phyloP scores from a whole-genome alignment of 1,284 basidiomycete species.

The Heterobasidion irregulare region DNA sequence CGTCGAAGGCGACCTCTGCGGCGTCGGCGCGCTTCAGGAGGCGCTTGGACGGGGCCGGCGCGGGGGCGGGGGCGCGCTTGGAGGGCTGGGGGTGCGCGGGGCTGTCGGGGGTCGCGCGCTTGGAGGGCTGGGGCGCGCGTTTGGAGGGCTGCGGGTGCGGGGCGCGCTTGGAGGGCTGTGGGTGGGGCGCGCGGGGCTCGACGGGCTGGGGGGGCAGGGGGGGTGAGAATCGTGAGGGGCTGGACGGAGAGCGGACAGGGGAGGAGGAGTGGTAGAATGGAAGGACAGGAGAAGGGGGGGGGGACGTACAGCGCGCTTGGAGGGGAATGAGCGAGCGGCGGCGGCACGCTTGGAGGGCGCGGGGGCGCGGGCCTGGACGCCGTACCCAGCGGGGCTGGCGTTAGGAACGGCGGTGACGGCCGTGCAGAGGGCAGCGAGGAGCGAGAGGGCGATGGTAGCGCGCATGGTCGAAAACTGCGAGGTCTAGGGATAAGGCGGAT shows the following conservation, averaged over 20 bases:
- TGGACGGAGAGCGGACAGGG: neutral
- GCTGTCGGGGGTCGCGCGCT: slow-evolving; percentile 2
- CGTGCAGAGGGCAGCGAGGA: slow-evolving; percentile 1
- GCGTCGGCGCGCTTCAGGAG: neutral
- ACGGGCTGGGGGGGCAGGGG: neutral
- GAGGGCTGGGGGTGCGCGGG: neutral
- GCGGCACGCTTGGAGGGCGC: neutral
- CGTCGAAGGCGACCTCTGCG: neutral
- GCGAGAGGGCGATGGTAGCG: neutral
- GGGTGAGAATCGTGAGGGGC: neutral
- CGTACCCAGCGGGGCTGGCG: neutral
- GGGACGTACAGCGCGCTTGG: neutral
- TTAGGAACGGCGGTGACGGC: neutral
- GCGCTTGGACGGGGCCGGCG: neutral
- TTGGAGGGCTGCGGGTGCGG: neutral
- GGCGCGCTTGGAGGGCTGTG: neutral
- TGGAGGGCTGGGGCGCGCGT: slow-evolving; percentile 2
- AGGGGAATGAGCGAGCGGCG: neutral
- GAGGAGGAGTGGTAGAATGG: neutral
- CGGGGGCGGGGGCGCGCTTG: neutral
- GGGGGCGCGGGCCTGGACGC: neutral
- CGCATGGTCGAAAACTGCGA: neutral
- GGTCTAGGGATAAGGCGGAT: neutral
- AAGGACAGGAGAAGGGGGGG: neutral
- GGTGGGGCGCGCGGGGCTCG: neutral